Evolutionary conservation across 345 rosid genomes (phyloP).

Genomic region (Citrus hindsii): DNA sequence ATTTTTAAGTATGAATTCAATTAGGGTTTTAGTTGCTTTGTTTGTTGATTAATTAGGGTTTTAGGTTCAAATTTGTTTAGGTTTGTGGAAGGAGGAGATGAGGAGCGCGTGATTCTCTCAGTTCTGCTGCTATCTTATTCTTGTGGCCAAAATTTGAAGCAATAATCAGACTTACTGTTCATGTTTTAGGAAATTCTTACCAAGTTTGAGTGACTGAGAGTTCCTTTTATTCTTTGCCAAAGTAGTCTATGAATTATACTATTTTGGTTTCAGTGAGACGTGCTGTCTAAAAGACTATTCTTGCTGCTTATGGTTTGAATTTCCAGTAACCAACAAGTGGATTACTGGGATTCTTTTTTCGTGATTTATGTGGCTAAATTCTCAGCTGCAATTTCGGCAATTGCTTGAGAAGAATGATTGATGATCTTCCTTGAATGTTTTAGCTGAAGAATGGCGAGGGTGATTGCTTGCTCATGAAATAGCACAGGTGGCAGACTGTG

Average conservation of each 20-base stretch:
- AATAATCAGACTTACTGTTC: not conserved
- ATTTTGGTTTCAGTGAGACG: constrained; percentile 5
- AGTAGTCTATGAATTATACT: not conserved
- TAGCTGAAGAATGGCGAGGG: not conserved
- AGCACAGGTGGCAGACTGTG: constrained; percentile 2
- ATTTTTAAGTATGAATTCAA: constrained; percentile 25
- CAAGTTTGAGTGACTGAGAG: not conserved
- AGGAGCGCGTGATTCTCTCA: constrained; percentile 10
- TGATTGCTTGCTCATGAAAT: not conserved
- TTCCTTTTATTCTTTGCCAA: not conserved
- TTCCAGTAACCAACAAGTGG: not conserved
- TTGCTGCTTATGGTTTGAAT: constrained; percentile 2
- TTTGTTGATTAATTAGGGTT: constrained; percentile 30
- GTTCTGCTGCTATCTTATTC: constrained; percentile 8
- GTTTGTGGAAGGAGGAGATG: constrained; percentile 4
- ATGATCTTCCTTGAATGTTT: not conserved
- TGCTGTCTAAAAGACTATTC: not conserved
- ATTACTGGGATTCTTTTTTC: not conserved
- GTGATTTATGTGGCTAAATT: not conserved
- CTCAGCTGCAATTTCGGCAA: constrained; percentile 7
- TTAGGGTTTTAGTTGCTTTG: constrained; percentile 30
- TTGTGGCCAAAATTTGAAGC: constrained; percentile 6
- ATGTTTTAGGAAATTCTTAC: not conserved
- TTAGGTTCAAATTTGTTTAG: constrained; percentile 23
- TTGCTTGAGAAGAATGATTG: not conserved